These are phyloP conservation scores for Solanum neorickii DNA, from an alignment of 257 asterid species.

Conservation along the genomic window DNA sequence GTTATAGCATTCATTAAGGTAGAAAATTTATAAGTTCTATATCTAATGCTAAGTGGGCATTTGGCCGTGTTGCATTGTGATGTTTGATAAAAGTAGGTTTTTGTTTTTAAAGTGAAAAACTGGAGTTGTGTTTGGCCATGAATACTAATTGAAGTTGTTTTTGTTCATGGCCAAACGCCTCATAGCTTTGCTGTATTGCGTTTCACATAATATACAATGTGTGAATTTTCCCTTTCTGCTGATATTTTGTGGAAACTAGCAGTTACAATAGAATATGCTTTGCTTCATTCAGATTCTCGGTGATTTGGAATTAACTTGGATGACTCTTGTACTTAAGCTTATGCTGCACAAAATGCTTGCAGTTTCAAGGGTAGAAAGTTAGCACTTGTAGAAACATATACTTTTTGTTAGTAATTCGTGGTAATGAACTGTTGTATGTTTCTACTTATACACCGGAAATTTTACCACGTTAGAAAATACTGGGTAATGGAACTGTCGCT, in stretches of 20 bases:
- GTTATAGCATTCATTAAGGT: not conserved
- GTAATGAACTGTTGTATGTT: not conserved
- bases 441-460: not conserved
- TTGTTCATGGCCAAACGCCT: not conserved
- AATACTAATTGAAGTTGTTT: not conserved
- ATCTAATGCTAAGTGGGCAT: not conserved
- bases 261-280: not conserved
- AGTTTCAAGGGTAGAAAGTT: not conserved
- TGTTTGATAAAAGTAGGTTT: not conserved
- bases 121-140: not conserved
- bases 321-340: not conserved
- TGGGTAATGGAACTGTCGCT: not conserved
- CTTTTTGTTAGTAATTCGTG: not conserved
- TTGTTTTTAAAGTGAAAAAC: not conserved
- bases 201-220: not conserved
- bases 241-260: not conserved
- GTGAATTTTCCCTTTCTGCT: not conserved
- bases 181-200: not conserved
- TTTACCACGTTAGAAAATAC: not conserved
- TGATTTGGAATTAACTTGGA: not conserved
- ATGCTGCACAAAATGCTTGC: not conserved
- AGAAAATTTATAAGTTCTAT: not conserved
- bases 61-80: not conserved
- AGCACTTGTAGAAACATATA: not conserved
- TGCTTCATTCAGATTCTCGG: not conserved